Conservation (phyloP, 257 asterid species). For the Ilex asprella region DNA sequence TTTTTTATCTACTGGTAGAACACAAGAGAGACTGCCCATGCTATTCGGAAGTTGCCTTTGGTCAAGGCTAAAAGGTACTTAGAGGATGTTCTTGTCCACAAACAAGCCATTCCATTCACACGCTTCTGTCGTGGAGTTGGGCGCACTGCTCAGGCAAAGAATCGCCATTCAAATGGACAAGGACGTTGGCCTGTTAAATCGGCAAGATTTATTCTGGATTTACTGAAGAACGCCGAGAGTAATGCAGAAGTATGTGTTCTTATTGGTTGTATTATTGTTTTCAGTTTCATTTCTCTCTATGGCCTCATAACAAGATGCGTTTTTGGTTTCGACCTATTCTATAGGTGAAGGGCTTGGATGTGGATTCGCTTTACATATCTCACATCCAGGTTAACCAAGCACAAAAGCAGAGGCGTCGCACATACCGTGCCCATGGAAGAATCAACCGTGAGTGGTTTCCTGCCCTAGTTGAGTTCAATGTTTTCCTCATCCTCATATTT, state of each 20-base stretch:
- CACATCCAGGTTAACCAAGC: constrained; percentile 94
- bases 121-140: constrained; percentile 85
- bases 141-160: constrained; percentile 90
- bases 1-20: constrained; percentile 32
- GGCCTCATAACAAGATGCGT: not conserved
- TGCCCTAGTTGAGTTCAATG: not conserved
- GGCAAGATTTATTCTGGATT: constrained; percentile 61
- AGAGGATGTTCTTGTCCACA: constrained; percentile 85
- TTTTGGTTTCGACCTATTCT: constrained; percentile 1
- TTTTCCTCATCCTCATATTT: not conserved
- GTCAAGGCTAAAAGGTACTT: constrained; percentile 79
- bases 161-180: constrained; percentile 80
- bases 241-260: constrained; percentile 61
- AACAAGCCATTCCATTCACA: constrained; percentile 86
- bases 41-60: constrained; percentile 63
- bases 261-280: not conserved
- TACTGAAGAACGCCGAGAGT: constrained; percentile 81
- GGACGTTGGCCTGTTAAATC: constrained; percentile 95
- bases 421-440: constrained; percentile 81
- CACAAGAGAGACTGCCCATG: constrained; percentile 86
- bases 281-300: not conserved
- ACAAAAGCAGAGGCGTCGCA: constrained; percentile 80
- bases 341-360: constrained; percentile 89
- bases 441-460: constrained; percentile 41
- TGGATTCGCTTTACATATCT: constrained; percentile 77